Evolutionary conservation across 192 early-diverging fungal species (phyloP).

Genomic region (Podochytrium sp.): DNA sequence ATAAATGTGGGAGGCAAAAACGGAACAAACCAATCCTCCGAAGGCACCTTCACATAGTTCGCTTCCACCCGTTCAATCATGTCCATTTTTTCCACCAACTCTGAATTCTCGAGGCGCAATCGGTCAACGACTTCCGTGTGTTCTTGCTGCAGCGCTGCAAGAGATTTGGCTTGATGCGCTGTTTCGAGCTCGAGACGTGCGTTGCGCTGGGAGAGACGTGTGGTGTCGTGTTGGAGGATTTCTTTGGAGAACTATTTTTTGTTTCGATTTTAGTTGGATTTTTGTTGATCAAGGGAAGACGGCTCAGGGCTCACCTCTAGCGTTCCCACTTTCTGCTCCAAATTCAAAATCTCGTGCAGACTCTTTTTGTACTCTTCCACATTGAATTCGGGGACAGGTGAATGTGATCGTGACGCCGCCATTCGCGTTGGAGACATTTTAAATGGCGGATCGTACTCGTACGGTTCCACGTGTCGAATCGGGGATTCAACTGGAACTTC

Average conservation of each 20-base stretch:
- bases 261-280: background rate
- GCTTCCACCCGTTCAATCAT: background rate
- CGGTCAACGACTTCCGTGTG: background rate
- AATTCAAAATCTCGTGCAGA: background rate
- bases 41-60: background rate
- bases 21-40: slow-evolving; percentile 1
- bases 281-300: background rate
- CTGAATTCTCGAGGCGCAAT: background rate
- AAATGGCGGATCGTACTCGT: too few relatives aligned
- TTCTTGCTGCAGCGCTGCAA: background rate
- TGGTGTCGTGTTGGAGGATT: background rate
- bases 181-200: background rate
- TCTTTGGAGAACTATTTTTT: background rate
- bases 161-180: background rate
- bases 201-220: background rate
- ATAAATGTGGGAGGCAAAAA: too few relatives aligned
- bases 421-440: too few relatives aligned
- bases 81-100: slow-evolving; percentile 7
- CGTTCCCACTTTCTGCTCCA: slow-evolving; percentile 3
- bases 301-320: background rate
- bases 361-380: background rate
- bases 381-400: background rate
- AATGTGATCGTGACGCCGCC: background rate
- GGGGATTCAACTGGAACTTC: too few relatives aligned
- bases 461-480: too few relatives aligned